Conservation (phyloP, 2,329 filamentous ascomycete species). For the Colletotrichum lupini region DNA sequence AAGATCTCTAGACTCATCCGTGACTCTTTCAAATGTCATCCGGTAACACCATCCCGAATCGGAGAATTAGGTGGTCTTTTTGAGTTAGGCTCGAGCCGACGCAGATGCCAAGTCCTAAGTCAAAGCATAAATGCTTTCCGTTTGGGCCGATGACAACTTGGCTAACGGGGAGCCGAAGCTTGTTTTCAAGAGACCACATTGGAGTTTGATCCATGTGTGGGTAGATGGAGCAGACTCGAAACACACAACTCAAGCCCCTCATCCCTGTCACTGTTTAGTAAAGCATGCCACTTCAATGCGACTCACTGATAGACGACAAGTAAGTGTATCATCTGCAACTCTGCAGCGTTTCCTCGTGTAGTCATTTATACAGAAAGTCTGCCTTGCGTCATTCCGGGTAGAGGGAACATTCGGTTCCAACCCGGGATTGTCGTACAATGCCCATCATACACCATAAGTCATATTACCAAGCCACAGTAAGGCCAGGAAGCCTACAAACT, state of each 20-base stretch:
- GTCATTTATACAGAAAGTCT: conserved; percentile 14
- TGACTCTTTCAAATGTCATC: neutral
- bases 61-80: neutral
- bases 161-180: conserved; percentile 9
- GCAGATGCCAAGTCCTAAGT: neutral
- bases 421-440: neutral
- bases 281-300: conserved; percentile 1
- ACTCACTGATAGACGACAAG: neutral
- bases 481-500: conserved; percentile 21
- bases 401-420: neutral
- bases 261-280: conserved; percentile 19
- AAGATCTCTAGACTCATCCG: neutral
- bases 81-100: conserved; percentile 25
- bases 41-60: neutral
- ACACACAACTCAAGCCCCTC: conserved; percentile 1
- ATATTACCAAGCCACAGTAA: conserved; percentile 34
- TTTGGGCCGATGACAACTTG: conserved; percentile 1
- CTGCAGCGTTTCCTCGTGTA: conserved; percentile 3
- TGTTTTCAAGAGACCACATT: conserved; percentile 14
- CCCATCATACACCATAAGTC: conserved; percentile 27
- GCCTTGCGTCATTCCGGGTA: neutral
- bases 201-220: neutral
- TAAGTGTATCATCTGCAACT: conserved; percentile 4
- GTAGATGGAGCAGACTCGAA: conserved; percentile 25
- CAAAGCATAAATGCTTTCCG: neutral